Percentiles rank a stretch among this genome's conserved stretches.
These are phyloP conservation scores for Nidularia pulvinata DNA, from an alignment of 768 basidiomycete genomes.

Conservation along the genomic window DNA sequence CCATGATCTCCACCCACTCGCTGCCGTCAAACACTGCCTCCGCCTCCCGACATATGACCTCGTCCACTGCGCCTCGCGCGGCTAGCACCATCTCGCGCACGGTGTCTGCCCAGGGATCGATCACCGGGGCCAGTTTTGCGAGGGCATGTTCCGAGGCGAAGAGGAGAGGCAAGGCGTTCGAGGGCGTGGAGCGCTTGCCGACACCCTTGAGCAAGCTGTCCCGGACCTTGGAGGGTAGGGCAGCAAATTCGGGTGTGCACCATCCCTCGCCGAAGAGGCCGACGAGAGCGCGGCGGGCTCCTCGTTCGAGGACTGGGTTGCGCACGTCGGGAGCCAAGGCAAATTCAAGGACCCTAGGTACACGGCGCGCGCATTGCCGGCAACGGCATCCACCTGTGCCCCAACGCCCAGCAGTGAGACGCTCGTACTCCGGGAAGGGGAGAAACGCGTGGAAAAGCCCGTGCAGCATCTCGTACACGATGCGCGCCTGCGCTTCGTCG, in stretches of 20 bases:
- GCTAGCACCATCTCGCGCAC: slow-evolving; percentile 66
- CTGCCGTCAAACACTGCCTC: slow-evolving; percentile 64
- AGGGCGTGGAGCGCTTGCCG: slow-evolving; percentile 62
- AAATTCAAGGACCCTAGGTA: slow-evolving; percentile 85
- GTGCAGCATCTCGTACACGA: slow-evolving; percentile 88
- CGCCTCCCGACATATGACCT: slow-evolving; percentile 56
- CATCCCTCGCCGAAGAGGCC: slow-evolving; percentile 89
- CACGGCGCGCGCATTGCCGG: slow-evolving; percentile 78
- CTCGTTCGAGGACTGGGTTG: slow-evolving; percentile 68
- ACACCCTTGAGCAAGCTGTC: slow-evolving; percentile 75
- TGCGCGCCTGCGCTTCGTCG: slow-evolving; percentile 79
- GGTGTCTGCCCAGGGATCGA: slow-evolving; percentile 73
- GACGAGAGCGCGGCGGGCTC: slow-evolving; percentile 74
- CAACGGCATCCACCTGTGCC: slow-evolving; percentile 85
- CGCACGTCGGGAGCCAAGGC: slow-evolving; percentile 75
- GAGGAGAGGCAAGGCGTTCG: slow-evolving; percentile 69
- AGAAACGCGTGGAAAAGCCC: slow-evolving; percentile 87
- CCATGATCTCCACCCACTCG: slow-evolving; percentile 79
- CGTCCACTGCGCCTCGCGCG: slow-evolving; percentile 63
- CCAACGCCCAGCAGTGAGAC: slow-evolving; percentile 74
- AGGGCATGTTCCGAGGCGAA: slow-evolving; percentile 66
- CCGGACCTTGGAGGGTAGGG: slow-evolving; percentile 61
- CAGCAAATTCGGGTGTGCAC: slow-evolving; percentile 82
- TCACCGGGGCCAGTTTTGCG: slow-evolving; percentile 47
- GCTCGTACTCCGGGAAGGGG: slow-evolving; percentile 78